These are phyloP conservation scores for Sugiyamaella americana DNA, from an alignment of 805 yeast genomes.

Conservation along the genomic window DNA sequence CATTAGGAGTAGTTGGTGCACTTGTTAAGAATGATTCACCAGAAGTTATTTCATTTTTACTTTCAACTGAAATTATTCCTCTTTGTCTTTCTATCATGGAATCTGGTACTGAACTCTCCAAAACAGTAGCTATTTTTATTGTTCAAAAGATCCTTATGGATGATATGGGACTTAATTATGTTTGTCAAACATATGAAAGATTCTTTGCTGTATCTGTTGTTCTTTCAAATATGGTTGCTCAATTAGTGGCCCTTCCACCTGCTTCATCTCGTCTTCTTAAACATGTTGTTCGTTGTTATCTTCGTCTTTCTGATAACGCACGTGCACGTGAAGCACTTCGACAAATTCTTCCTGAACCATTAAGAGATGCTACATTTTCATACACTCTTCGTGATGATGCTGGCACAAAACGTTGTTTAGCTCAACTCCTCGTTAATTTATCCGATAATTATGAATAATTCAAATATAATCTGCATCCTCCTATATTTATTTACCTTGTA, in stretches of 20 bases:
- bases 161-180: constrained; percentile 83
- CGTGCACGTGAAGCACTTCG: constrained; percentile 87
- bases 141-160: constrained; percentile 89
- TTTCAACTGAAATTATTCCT: constrained; percentile 96
- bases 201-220: constrained; percentile 92
- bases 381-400: constrained; percentile 75
- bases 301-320: constrained; percentile 80
- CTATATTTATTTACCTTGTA: not conserved
- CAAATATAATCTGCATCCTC: not conserved
- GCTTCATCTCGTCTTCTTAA: constrained; percentile 74
- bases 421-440: constrained; percentile 70
- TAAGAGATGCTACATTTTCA: constrained; percentile 81
- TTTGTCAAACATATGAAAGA: constrained; percentile 92
- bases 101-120: constrained; percentile 84
- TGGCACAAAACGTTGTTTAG: constrained; percentile 79
- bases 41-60: constrained; percentile 83
- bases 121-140: constrained; percentile 94
- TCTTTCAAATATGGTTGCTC: constrained; percentile 80
- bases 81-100: constrained; percentile 93
- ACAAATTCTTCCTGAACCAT: constrained; percentile 76
- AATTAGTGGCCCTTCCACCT: constrained; percentile 58
- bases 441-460: constrained; percentile 35
- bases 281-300: constrained; percentile 90
- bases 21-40: constrained; percentile 93
- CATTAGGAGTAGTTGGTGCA: constrained; percentile 95